Evolutionary conservation across 495 filamentous ascomycete species (phyloP).

Genomic region (Aspergillus sparsus): DNA sequence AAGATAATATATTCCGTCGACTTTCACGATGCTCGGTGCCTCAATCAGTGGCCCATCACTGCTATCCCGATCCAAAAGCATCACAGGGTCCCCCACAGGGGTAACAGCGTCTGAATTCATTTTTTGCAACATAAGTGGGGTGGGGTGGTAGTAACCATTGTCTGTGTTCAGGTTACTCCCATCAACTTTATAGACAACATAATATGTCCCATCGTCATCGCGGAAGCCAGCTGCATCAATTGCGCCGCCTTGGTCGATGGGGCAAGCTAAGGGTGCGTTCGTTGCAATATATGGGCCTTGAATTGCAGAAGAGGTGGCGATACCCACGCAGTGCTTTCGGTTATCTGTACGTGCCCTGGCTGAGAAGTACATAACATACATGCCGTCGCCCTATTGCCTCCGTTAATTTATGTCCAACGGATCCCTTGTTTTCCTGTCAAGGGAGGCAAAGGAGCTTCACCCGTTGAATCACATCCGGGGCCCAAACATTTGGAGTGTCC

Average conservation of each 20-base stretch:
- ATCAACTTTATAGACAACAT: conserved; percentile 64
- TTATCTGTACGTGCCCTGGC: conserved; percentile 41
- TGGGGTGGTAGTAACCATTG: conserved; percentile 54
- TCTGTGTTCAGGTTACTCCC: conserved; percentile 57
- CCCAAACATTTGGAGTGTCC: conserved; percentile 30
- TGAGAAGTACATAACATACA: conserved; percentile 62
- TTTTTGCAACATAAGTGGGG: conserved; percentile 63
- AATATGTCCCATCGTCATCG: conserved; percentile 54
- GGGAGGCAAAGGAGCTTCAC: conserved; percentile 24
- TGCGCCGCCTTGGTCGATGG: conserved; percentile 52
- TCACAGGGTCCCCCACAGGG: conserved; percentile 48
- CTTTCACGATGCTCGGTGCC: conserved; percentile 55
- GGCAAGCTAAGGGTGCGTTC: conserved; percentile 52
- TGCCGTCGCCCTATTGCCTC: conserved; percentile 38
- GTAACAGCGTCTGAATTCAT: conserved; percentile 54
- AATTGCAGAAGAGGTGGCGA: conserved; percentile 42
- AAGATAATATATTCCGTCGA: conserved; percentile 53
- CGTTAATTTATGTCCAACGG: too few relatives aligned
- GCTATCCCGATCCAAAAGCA: conserved; percentile 56
- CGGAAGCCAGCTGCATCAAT: conserved; percentile 59
- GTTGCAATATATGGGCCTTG: conserved; percentile 55
- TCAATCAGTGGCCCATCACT: conserved; percentile 63
- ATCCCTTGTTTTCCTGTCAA: too few relatives aligned
- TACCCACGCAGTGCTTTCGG: conserved; percentile 56
- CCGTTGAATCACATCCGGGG: conserved; percentile 42